These are phyloP conservation scores for Trichoderma endophyticum DNA, from an alignment of 2,329 filamentous ascomycete species.

Conservation along the genomic window DNA sequence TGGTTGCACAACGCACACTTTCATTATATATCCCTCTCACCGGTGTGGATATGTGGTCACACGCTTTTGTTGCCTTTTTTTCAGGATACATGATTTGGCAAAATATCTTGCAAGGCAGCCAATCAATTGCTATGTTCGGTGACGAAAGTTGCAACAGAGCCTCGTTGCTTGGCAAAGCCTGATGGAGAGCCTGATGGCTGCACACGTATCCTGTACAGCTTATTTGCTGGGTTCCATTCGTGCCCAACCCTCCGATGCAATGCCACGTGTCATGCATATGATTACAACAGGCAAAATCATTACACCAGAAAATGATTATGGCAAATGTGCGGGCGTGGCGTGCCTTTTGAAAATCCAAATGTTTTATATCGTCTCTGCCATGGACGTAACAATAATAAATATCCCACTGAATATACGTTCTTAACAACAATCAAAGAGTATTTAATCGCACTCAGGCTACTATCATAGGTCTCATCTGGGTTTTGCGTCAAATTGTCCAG, in stretches of 20 bases:
- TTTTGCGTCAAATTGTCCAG: neutral
- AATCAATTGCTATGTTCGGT: neutral
- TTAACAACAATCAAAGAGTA: neutral
- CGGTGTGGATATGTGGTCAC: neutral
- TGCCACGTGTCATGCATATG: neutral
- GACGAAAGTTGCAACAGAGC: neutral
- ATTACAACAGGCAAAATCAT: neutral
- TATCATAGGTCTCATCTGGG: neutral
- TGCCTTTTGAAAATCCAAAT: neutral
- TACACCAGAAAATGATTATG: neutral
- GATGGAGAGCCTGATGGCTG: neutral
- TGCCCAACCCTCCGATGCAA: neutral
- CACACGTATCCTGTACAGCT: neutral
- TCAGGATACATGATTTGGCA: neutral
- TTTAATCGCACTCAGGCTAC: neutral
- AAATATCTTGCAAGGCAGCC: neutral
- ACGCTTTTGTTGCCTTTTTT: neutral
- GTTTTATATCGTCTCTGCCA: neutral
- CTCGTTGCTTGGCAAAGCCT: neutral
- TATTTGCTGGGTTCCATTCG: neutral
- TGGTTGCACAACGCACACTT: neutral
- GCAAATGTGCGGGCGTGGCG: no score
- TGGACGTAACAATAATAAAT: neutral
- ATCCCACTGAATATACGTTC: rapidly evolving
- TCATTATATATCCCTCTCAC: neutral